Conservation (phyloP, 1,139 yeast species). For the Scheffersomyces lignicola region DNA sequence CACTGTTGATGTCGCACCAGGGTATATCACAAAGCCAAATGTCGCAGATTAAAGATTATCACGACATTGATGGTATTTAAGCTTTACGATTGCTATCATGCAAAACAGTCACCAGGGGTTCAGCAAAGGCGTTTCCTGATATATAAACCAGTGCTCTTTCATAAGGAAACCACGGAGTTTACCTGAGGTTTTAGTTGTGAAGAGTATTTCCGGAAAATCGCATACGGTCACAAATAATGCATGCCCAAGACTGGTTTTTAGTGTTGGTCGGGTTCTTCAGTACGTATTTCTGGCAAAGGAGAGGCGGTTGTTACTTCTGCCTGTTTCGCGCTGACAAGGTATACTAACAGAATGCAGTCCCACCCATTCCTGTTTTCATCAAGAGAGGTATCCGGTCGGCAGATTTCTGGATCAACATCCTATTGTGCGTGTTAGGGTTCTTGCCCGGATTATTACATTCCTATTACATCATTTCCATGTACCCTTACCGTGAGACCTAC, state of each 20-base stretch:
- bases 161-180: too few relatives aligned
- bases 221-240: slow-evolving; percentile 49
- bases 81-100: too few relatives aligned
- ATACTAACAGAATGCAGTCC: too few relatives aligned
- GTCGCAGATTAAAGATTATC: too few relatives aligned
- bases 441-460: slow-evolving; percentile 77
- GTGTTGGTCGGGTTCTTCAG: slow-evolving; percentile 74
- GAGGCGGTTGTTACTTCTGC: neutral
- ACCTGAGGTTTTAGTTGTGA: too few relatives aligned
- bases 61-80: too few relatives aligned
- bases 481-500: slow-evolving; percentile 47
- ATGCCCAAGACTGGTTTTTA: slow-evolving; percentile 74
- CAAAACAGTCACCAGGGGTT: too few relatives aligned
- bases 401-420: slow-evolving; percentile 72
- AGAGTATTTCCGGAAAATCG: too few relatives aligned
- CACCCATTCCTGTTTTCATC: slow-evolving; percentile 79
- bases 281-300: slow-evolving; percentile 13
- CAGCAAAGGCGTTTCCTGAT: too few relatives aligned
- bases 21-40: too few relatives aligned
- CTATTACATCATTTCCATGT: slow-evolving; percentile 57
- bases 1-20: too few relatives aligned
- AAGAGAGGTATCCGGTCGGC: slow-evolving; percentile 74
- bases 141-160: too few relatives aligned
- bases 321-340: slow-evolving; percentile 9
- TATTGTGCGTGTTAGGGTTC: slow-evolving; percentile 74